phyloP scores from a whole-genome alignment of 192 early-diverging fungal species.

The Anaeromyces robustus region DNA sequence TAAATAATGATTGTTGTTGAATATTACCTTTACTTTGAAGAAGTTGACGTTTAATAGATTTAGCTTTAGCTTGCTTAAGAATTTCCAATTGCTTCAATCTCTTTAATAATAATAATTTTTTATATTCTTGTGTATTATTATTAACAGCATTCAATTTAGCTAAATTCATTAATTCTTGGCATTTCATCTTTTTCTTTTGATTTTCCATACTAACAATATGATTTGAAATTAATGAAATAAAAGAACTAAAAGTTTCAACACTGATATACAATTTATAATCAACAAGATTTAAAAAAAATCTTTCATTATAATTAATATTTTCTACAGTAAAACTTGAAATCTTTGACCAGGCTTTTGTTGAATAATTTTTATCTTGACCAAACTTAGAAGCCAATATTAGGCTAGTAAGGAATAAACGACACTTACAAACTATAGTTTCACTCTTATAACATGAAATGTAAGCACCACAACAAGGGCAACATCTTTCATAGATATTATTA shows the following conservation, averaged over 20 bases:
- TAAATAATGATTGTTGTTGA: too few relatives aligned
- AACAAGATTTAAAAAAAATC: constrained; percentile 56
- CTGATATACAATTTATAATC: constrained; percentile 57
- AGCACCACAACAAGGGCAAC: not conserved
- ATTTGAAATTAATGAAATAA: not conserved
- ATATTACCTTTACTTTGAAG: too few relatives aligned
- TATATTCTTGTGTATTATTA: not conserved
- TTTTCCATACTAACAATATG: not conserved
- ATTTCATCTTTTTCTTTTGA: not conserved
- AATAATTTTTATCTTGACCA: constrained; percentile 65
- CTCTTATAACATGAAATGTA: not conserved
- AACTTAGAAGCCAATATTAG: constrained; percentile 78
- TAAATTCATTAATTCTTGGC: not conserved
- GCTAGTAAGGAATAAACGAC: constrained; percentile 69
- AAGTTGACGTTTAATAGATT: too few relatives aligned
- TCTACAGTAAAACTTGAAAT: constrained; percentile 56
- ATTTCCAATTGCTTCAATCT: not conserved
- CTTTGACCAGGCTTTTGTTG: constrained; percentile 71
- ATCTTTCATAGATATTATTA: not conserved
- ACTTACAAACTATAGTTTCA: constrained; percentile 26
- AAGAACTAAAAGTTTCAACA: not conserved
- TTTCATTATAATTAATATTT: constrained; percentile 71
- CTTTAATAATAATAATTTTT: not conserved
- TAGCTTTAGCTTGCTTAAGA: not conserved
- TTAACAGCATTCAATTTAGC: not conserved